Base-by-base conservation (phyloP, 1,139 yeast genomes). In the Pichia sp. region DNA sequence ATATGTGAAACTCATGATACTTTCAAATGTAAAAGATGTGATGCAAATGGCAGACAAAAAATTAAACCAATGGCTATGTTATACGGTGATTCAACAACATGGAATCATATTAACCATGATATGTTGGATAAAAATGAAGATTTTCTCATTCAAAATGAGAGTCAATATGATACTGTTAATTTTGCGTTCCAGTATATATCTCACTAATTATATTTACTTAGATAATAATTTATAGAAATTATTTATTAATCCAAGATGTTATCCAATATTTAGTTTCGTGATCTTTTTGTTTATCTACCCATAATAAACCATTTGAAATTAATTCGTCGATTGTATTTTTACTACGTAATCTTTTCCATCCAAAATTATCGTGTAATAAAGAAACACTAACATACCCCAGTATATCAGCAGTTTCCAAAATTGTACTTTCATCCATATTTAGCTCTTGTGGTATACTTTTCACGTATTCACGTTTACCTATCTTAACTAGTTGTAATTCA, bases 61-160 rank as follows among this genome's bases (percentile, higher is more conserved):
- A 57, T 69, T 10, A 79, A 74, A 52, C 74, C 96, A 0, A 78
- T 83, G 0, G 95, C 95, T 1, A 88, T 91, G 95, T 68, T 91
- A 31, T 93, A 93, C 57, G 99, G 99, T 50, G 99, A 93, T 63
- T 86, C 97, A 0, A 91, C 96, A 0, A 81, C 96, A 0, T 91
- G 99, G 99, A 89, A 91, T 59, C 99, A 91, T 63, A 71, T 85
- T 47, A 74, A 80, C 44, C 85, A 74, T 48, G 70, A 65, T 4
- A 76, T 75, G 2, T 67, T 91, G 55, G 65, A 62, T 19, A 63
- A 65, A 29, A 86, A 89, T 32, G 85, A 88, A 55, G 98, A 91
- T 58, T 70, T 76, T 43, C 66, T 91, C 40, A 65, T 91, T 44
- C 74, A 78, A 46, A 87, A 82, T 55, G 99, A 91, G 59, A 66